Conservation (phyloP, 345 rosid genomes). For the Salix koriyanagi region DNA sequence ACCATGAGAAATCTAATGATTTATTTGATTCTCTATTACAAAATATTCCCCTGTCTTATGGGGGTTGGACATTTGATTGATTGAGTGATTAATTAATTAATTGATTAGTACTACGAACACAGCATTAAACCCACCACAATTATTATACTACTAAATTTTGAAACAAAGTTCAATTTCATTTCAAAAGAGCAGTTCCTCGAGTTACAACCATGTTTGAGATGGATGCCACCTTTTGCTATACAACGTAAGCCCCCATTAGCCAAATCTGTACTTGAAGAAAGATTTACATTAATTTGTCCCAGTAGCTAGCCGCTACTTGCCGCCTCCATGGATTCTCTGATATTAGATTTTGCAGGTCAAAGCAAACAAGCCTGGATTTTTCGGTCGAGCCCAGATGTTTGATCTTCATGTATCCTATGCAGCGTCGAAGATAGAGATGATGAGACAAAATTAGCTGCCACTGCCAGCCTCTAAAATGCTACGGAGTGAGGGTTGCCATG, state of each 20-base stretch:
- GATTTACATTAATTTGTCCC: neutral
- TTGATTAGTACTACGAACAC: neutral
- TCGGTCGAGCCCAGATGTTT: neutral
- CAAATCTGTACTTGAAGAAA: conserved; percentile 5
- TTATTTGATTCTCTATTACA: neutral
- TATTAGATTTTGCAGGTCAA: conserved; percentile 1
- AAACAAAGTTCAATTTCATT: neutral
- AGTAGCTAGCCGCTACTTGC: neutral
- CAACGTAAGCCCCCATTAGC: conserved; percentile 8
- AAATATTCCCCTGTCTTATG: neutral
- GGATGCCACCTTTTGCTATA: conserved; percentile 13
- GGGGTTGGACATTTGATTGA: neutral
- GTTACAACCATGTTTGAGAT: conserved; percentile 1
- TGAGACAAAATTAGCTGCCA: conserved; percentile 27
- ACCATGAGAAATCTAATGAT: neutral
- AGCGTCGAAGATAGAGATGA: neutral
- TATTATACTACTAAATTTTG: neutral
- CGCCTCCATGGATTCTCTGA: conserved; percentile 2
- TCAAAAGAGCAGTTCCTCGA: neutral
- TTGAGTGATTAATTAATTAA: neutral
- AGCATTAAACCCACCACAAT: neutral
- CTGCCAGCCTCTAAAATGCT: conserved; percentile 75
- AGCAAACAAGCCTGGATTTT: neutral
- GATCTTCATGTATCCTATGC: conserved; percentile 4
- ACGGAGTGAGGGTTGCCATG: conserved; percentile 89